phyloP scores from a whole-genome alignment of 2,329 filamentous ascomycete species.

The Trichothecium sympodiale region DNA sequence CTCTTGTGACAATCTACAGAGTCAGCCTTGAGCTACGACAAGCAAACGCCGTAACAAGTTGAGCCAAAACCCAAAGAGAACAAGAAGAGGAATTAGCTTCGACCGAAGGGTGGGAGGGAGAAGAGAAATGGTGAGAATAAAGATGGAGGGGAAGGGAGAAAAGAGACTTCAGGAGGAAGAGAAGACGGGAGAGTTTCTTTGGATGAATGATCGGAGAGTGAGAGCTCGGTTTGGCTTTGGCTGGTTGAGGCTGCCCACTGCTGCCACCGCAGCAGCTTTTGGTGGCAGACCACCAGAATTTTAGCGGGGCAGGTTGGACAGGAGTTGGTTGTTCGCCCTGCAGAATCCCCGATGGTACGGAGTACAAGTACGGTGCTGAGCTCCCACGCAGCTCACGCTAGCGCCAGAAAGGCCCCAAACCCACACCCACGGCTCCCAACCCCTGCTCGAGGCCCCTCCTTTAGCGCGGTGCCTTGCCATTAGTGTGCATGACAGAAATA shows the following conservation, averaged over 20 bases:
- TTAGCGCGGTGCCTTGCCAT: too few relatives aligned
- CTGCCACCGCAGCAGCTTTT: slow-evolving; percentile 8
- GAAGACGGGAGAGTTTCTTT: slow-evolving; percentile 1
- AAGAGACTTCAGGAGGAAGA: slow-evolving; percentile 5
- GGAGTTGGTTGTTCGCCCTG: slow-evolving; percentile 5
- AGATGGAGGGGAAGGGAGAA: slow-evolving; percentile 2
- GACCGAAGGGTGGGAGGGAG: slow-evolving; percentile 6
- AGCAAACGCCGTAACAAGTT: background rate
- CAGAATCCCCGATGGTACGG: slow-evolving; percentile 1
- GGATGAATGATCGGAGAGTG: slow-evolving; percentile 6
- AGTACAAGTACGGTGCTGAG: too few relatives aligned
- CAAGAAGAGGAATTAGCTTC: slow-evolving; percentile 4
- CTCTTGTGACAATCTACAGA: background rate
- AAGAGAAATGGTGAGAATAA: slow-evolving; percentile 1
- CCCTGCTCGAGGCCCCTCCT: too few relatives aligned
- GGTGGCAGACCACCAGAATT: slow-evolving; percentile 10
- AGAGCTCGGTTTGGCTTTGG: slow-evolving; percentile 2
- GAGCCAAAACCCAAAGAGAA: slow-evolving; percentile 1
- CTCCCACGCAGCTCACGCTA: too few relatives aligned
- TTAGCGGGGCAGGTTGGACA: slow-evolving; percentile 9
- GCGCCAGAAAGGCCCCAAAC: too few relatives aligned
- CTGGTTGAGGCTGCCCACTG: background rate
- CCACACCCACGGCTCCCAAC: too few relatives aligned
- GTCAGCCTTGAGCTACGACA: background rate
- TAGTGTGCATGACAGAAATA: too few relatives aligned